Conservation (phyloP, 1,284 basidiomycete species). For the Malassezia sp. region DNA sequence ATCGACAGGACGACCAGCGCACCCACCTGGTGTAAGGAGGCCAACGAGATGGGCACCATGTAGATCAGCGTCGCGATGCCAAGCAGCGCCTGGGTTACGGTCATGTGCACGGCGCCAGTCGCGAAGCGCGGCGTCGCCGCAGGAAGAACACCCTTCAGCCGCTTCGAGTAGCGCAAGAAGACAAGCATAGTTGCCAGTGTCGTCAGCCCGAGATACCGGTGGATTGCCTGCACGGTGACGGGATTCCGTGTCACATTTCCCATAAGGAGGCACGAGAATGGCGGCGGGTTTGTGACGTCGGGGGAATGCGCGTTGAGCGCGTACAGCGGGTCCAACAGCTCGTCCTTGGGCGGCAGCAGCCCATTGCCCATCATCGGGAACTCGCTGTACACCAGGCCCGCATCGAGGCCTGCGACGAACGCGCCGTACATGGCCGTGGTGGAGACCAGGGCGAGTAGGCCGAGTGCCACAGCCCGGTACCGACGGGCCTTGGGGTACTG, state of each 20-base stretch:
- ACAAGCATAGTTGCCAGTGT: constrained; percentile 14
- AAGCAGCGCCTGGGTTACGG: constrained; percentile 60
- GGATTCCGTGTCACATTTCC: constrained; percentile 94
- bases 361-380: constrained; percentile 93
- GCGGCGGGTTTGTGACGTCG: constrained; percentile 46
- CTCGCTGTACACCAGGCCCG: constrained; percentile 91
- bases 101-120: constrained; percentile 13
- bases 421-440: constrained; percentile 81
- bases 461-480: constrained; percentile 23
- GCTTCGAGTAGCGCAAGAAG: constrained; percentile 5
- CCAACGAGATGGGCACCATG: constrained; percentile 82
- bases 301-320: constrained; percentile 53
- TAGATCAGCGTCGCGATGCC: constrained; percentile 87
- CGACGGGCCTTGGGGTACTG: constrained; percentile 20
- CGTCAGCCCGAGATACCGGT: constrained; percentile 65
- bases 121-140: constrained; percentile 8
- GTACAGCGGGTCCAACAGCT: constrained; percentile 57
- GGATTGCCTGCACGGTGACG: constrained; percentile 92
- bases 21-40: constrained; percentile 87
- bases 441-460: constrained; percentile 31
- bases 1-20: constrained; percentile 77
- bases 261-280: constrained; percentile 51
- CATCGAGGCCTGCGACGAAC: constrained; percentile 93
- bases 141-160: constrained; percentile 1
- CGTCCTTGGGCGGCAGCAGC: constrained; percentile 66